Evolutionary conservation across 2,329 filamentous ascomycete species (phyloP).

Genomic region (Zasmidium cellare): DNA sequence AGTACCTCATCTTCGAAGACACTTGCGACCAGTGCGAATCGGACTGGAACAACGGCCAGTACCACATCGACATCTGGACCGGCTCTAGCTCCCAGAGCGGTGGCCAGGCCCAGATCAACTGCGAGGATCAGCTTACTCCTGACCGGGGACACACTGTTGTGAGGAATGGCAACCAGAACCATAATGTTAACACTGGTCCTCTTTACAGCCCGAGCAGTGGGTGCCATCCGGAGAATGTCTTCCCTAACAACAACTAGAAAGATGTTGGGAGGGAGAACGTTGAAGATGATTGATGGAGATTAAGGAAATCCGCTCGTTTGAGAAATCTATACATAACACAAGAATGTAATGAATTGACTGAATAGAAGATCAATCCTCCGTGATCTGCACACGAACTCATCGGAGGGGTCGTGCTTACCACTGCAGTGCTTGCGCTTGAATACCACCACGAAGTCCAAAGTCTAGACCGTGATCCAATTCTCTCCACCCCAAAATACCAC

Average conservation of each 20-base stretch:
- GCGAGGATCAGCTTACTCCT: constrained; percentile 29
- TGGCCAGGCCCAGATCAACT: constrained; percentile 26
- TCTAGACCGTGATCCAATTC: no score
- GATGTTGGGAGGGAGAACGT: no score
- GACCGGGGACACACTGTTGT: constrained; percentile 7
- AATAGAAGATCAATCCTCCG: no score
- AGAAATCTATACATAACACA: no score
- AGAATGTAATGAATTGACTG: no score
- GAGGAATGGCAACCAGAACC: neutral
- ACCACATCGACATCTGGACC: constrained; percentile 27
- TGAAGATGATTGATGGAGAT: no score
- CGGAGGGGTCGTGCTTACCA: no score
- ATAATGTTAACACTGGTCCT: constrained; percentile 7
- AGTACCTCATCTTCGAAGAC: constrained; percentile 45
- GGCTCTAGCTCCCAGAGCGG: constrained; percentile 20
- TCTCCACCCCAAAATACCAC: no score
- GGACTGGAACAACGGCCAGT: constrained; percentile 25
- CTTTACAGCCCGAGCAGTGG: constrained; percentile 3
- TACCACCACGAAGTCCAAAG: no score
- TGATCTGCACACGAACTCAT: no score
- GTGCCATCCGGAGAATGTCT: constrained; percentile 13
- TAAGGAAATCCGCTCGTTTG: no score
- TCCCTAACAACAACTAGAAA: constrained; percentile 5
- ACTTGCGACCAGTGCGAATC: constrained; percentile 35
- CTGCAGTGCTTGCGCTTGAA: no score